A percentile compares a stretch with the other conserved stretches of the same genome.
phyloP scores from a whole-genome alignment of 2,329 filamentous ascomycete species.

The Claviceps citrina region DNA sequence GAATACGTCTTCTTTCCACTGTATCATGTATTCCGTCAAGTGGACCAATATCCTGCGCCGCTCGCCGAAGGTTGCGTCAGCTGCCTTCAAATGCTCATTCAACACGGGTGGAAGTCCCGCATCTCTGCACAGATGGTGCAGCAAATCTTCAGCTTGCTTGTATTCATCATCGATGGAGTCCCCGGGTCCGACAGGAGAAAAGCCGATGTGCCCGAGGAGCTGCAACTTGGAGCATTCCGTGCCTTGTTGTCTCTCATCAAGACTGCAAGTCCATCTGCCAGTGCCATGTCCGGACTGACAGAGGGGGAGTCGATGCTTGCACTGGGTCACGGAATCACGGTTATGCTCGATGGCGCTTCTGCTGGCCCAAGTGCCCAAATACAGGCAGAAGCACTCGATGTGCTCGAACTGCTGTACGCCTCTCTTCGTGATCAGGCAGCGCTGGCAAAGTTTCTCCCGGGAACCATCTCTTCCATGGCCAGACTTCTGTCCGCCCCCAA shows the following conservation, averaged over 20 bases:
- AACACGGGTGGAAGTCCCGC: constrained; percentile 61
- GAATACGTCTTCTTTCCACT: constrained; percentile 94
- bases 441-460: constrained; percentile 73
- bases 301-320: constrained; percentile 53
- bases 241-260: constrained; percentile 53
- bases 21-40: constrained; percentile 67
- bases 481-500: constrained; percentile 58
- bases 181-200: constrained; percentile 33
- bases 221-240: constrained; percentile 53
- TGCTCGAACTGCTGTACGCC: constrained; percentile 45
- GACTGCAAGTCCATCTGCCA: constrained; percentile 36
- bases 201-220: constrained; percentile 50
- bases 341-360: constrained; percentile 59
- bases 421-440: constrained; percentile 58
- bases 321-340: constrained; percentile 67
- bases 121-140: constrained; percentile 60
- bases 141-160: constrained; percentile 73
- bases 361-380: constrained; percentile 50
- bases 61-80: constrained; percentile 62
- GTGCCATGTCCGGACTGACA: constrained; percentile 33
- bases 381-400: constrained; percentile 52
- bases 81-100: constrained; percentile 58
- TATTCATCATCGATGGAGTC: constrained; percentile 62
- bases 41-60: constrained; percentile 53
- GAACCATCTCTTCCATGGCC: constrained; percentile 67